Conservation (phyloP, 2,329 filamentous ascomycete species). For the Aspergillus hiratsukae region DNA sequence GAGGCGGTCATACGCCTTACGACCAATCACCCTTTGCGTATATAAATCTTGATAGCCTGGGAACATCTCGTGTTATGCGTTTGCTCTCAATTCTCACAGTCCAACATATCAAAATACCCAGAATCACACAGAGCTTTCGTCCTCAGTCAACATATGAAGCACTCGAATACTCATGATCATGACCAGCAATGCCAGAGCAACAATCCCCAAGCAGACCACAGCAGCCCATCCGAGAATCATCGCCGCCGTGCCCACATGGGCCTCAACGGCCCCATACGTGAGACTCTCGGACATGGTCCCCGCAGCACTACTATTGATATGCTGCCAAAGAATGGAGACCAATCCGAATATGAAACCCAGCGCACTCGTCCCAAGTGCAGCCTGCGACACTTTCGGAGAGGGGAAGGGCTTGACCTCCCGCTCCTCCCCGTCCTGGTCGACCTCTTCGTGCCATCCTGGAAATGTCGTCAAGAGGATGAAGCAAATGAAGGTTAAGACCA, state of each 20-base stretch:
- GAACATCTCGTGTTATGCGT: neutral
- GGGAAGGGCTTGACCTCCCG: constrained; percentile 9
- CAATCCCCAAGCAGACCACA: neutral
- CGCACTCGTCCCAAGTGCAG: neutral
- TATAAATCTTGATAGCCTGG: no score
- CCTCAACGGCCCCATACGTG: constrained; percentile 7
- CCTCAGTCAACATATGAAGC: neutral
- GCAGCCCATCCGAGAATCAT: constrained; percentile 16
- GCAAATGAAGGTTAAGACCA: neutral
- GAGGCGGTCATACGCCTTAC: no score
- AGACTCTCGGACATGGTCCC: constrained; percentile 10
- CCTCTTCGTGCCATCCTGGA: constrained; percentile 10
- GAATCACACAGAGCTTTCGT: neutral
- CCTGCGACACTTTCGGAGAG: neutral
- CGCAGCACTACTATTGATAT: constrained; percentile 10
- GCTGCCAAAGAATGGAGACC: constrained; percentile 14
- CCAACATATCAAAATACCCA: neutral
- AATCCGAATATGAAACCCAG: constrained; percentile 4
- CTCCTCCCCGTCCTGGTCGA: neutral
- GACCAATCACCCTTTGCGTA: no score
- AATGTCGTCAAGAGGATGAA: constrained; percentile 4
- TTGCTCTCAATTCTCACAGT: neutral
- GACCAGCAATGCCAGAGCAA: neutral
- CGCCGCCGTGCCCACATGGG: constrained; percentile 8
- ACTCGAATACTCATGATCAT: constrained; percentile 4